Base-by-base conservation (phyloP, 139 green algal genomes). In the Axilococcus clingmanii region DNA sequence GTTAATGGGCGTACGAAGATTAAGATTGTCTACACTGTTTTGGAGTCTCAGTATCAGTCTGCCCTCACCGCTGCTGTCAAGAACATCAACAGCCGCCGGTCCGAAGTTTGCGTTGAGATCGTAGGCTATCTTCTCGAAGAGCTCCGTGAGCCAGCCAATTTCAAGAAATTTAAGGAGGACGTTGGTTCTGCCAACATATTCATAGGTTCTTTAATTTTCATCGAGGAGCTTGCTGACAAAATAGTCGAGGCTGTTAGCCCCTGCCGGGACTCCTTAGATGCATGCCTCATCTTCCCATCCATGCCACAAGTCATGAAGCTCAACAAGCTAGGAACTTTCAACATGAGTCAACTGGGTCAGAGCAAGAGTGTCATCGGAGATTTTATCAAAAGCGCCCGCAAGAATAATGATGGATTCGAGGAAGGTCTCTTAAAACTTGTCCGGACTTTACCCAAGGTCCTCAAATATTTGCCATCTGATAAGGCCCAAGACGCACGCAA, bases 171-270 rank as follows among this genome's bases (percentile, higher is more conserved):
- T 63, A 85, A 94, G 77, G 60, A 69, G 41, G 89, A 96, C 61
- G 72, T 97, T 42, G 63, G 50, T n/a, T 33, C 11, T 28, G 79
- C 89, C 45, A 99, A 99, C 69, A 77, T 99, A 38, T 99, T 99
- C 80, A 98, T 99, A 49, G 92, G 92, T 48, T 97, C 90, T 27
- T 82, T 99, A 45, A 99, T 99, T 68, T 99, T 99, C 69, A 95
- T 99, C 53, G 92, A 99, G 72, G 92, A 99, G 81, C 75, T 99
- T 37, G 91, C 91, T 9, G 86, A 96, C 47, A 98, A 98, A 85
- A 88, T 98, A 56, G 81, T 94, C 24, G 78, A 79, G 36, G 82
- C 80, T 5, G 82, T 99, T 11, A 41, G 58, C 31, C 84, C 88
- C 4, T 51, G 72, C 44, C 74, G 92, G 20, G 80, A 87, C 16